Base-by-base conservation (phyloP, 352 stramenopile species). In the Peronospora belbahrii region DNA sequence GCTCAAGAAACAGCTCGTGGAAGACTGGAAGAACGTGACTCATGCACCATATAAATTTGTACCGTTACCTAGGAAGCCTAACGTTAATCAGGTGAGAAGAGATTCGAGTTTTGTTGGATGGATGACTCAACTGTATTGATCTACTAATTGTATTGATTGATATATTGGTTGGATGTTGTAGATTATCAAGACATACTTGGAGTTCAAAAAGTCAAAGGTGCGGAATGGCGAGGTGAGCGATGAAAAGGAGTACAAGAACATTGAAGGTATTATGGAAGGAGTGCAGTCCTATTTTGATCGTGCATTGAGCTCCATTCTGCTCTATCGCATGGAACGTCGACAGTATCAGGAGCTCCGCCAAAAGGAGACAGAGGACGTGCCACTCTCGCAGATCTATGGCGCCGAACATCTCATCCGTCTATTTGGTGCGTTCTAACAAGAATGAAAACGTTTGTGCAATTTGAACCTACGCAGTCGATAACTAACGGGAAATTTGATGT, bases 1-100 rank as follows among this genome's bases (percentile, higher is more conserved):
- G 35, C 76, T 96, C 45, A 95, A 96, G 74, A 95, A 94, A 52
- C 82, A 94, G 50, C 75, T 96, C 35, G 83, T 96, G n/a, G n/a
- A n/a, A n/a, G n/a, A n/a, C n/a, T n/a, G 85, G 85, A 89, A 91
- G 52, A 66, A 85, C 34, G 60, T 90, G 30, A 89, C 78, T n/a
- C 78, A 89, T 17, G 67, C 79, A 30, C 73, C 78, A 6, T 65
- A 79, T 38, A 74, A 83, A 44, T 75, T 96, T 42, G 84, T 94
- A 25, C 73, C 81, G 11, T 49, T 96, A 45, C 85, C 85, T 6
- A 62, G 85, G 31, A 85, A 88, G 48, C 74, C 82, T n/a, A 87
- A 62, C 15, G 47, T 71, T 11, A 44, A 14, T 17, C 49, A 92
- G 48, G 48, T 56, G 32, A 42, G 37, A 6, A n/a, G n/a, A n/a